phyloP scores from a whole-genome alignment of 331 rosid species.

The Spiraea crenata region DNA sequence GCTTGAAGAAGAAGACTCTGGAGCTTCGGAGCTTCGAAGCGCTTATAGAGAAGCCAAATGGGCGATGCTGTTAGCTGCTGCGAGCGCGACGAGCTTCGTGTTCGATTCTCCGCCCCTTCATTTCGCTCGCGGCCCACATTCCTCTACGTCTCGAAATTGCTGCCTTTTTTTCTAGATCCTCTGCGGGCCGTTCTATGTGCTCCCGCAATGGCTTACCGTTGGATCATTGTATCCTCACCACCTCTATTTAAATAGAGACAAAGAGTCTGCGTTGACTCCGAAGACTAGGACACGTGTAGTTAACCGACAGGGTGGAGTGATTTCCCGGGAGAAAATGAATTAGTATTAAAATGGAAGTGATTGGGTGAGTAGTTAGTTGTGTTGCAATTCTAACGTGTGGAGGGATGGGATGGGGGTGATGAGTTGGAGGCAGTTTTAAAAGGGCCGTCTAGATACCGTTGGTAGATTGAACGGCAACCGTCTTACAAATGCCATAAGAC shows the following conservation, averaged over 20 bases:
- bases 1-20: too few species aligned
- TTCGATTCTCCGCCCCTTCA: slow-evolving; percentile 55
- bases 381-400: not conserved
- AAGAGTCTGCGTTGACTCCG: not conserved
- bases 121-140: slow-evolving; percentile 76
- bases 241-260: not conserved
- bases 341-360: not conserved
- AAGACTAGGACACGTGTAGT: not conserved
- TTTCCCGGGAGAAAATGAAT: not conserved
- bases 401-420: not conserved
- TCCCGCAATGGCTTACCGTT: not conserved
- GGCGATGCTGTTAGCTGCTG: not conserved
- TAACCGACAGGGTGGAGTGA: not conserved
- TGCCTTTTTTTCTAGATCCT: not conserved
- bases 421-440: not conserved
- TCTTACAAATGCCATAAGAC: slow-evolving; percentile 5
- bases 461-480: slow-evolving; percentile 7
- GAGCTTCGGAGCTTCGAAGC: slow-evolving; percentile 7
- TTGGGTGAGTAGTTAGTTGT: not conserved
- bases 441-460: slow-evolving; percentile 22
- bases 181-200: not conserved
- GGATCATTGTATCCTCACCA: too few species aligned
- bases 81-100: slow-evolving; percentile 42
- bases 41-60: not conserved
- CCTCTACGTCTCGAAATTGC: slow-evolving; percentile 49